Conservation (phyloP, 1,139 yeast genomes). For the Yamadazyma sp. region DNA sequence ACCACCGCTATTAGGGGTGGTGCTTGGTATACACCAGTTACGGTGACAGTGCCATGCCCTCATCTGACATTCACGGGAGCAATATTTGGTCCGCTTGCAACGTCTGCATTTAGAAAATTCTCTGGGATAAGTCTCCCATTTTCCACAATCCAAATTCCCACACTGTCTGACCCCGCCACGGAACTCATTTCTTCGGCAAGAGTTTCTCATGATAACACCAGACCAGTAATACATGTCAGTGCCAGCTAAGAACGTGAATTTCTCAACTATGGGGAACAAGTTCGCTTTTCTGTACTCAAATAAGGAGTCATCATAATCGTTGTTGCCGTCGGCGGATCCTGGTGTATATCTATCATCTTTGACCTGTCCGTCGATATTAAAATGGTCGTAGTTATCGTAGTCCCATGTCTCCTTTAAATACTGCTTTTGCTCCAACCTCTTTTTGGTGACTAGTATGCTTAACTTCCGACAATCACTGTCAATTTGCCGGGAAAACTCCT, state of each 20-base stretch:
- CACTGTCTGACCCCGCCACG: conserved; percentile 93
- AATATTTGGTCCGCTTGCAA: conserved; percentile 92
- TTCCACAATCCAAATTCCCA: conserved; percentile 91
- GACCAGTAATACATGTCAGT: conserved; percentile 95
- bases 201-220: conserved; percentile 92
- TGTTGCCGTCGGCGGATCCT: conserved; percentile 19
- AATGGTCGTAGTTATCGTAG: conserved; percentile 60
- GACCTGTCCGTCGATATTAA: conserved; percentile 46
- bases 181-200: conserved; percentile 85
- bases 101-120: conserved; percentile 94
- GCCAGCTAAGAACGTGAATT: conserved; percentile 72
- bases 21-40: conserved; percentile 81
- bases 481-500: conserved; percentile 31
- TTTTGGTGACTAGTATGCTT: conserved; percentile 30
- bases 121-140: conserved; percentile 87
- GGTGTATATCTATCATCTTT: neutral
- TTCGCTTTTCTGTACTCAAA: conserved; percentile 59
- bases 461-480: conserved; percentile 36
- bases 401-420: conserved; percentile 40
- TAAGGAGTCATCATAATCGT: conserved; percentile 49
- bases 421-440: conserved; percentile 33
- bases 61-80: conserved; percentile 89
- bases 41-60: conserved; percentile 91
- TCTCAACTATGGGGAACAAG: conserved; percentile 87
- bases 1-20: conserved; percentile 15